These are phyloP conservation scores for Naganishia friedmannii DNA, from an alignment of 768 basidiomycete genomes.

Conservation along the genomic window DNA sequence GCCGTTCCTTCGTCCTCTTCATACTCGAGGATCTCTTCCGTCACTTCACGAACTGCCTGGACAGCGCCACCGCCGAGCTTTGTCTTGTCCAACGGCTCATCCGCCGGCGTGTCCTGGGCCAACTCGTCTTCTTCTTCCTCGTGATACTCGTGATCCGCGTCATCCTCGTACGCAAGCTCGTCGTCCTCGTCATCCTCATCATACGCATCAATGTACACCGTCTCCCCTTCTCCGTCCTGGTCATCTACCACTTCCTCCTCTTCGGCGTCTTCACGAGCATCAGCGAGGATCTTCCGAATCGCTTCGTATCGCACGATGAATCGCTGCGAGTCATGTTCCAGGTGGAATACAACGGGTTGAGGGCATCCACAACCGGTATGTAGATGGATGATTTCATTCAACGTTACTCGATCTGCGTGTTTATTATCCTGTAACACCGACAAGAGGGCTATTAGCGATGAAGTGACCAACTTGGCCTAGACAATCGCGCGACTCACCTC, in stretches of 20 bases:
- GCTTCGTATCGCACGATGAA: conserved; percentile 24
- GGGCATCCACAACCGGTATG: conserved; percentile 9
- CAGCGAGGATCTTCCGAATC: conserved; percentile 11
- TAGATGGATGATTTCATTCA: conserved; percentile 22
- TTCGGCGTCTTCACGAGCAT: conserved; percentile 1
- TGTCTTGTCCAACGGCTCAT: background rate
- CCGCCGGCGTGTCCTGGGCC: background rate
- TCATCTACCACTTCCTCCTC: conserved; percentile 28
- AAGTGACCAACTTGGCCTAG: too few relatives aligned
- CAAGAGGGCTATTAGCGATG: too few relatives aligned
- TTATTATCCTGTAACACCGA: conserved; percentile 23
- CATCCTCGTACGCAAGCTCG: background rate
- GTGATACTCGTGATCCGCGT: background rate
- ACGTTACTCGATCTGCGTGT: conserved; percentile 9
- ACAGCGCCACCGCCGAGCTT: background rate
- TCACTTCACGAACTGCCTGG: background rate
- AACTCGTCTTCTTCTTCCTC: conserved; percentile 21
- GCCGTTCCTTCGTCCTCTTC: conserved; percentile 1
- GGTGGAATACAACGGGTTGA: conserved; percentile 7
- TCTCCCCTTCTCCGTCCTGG: conserved; percentile 24
- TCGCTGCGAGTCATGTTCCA: conserved; percentile 17
- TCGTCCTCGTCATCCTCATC: conserved; percentile 25
- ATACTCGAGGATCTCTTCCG: conserved; percentile 15
- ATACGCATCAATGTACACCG: conserved; percentile 38
- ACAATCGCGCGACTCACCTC: conserved; percentile 14